Conservation (phyloP, 2,329 filamentous ascomycete species). For the Graphium sp. region DNA sequence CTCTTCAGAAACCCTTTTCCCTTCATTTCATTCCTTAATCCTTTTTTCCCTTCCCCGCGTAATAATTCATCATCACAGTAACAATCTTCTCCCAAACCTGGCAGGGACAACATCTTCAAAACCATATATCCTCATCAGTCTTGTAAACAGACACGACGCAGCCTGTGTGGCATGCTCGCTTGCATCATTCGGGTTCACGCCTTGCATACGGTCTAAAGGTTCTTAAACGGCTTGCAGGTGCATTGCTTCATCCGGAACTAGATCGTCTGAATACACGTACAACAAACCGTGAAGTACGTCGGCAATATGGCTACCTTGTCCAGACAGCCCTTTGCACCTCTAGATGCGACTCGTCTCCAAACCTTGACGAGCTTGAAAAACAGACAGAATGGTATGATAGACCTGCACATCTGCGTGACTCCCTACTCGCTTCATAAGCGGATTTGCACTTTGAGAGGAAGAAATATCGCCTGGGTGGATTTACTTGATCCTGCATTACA, state of each 20-base stretch:
- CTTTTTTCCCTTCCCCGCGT: background rate
- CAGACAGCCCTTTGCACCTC: conserved; percentile 60
- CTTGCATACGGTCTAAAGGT: background rate
- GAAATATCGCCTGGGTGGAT: background rate
- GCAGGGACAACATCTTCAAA: background rate
- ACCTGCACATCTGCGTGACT: background rate
- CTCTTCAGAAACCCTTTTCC: background rate
- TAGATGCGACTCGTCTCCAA: conserved; percentile 54
- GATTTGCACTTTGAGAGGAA: too few relatives aligned
- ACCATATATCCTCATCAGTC: background rate
- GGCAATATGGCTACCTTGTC: conserved; percentile 34
- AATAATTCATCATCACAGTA: background rate
- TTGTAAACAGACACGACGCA: background rate
- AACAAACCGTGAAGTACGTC: too few relatives aligned
- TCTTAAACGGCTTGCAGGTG: background rate
- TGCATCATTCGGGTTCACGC: background rate
- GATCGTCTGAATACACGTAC: background rate
- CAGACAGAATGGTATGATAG: conserved; percentile 50
- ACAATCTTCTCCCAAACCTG: background rate
- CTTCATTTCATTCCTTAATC: background rate
- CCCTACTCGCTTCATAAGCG: conserved; percentile 3
- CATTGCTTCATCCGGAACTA: background rate
- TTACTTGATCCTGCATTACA: background rate
- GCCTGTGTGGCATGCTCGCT: background rate
- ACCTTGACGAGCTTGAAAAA: conserved; percentile 62